Evolutionary conservation across 2,329 filamentous ascomycete genomes (phyloP).

Genomic region (Furcasterigmium furcatum): DNA sequence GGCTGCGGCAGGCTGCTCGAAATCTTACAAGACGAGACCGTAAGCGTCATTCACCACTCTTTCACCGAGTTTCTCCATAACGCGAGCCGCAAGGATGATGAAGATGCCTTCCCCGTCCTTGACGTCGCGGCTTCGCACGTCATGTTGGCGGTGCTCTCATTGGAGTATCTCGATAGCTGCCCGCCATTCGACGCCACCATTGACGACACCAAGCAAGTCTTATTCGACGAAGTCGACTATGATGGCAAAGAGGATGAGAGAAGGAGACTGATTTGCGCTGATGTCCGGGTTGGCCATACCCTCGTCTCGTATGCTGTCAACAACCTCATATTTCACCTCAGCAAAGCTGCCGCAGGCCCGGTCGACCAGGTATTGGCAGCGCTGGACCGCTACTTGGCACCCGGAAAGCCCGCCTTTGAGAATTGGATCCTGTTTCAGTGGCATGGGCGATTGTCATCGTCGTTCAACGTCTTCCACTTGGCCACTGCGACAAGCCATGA

Average conservation of each 20-base stretch:
- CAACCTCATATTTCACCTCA: neutral
- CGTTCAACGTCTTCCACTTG: neutral
- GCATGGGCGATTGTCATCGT: neutral
- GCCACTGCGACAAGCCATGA: neutral
- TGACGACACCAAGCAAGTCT: neutral
- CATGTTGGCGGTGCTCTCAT: constrained; percentile 13
- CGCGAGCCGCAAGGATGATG: constrained; percentile 7
- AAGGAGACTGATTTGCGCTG: neutral
- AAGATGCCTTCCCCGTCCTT: constrained; percentile 13
- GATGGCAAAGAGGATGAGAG: neutral
- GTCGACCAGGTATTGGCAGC: neutral
- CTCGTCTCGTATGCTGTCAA: neutral
- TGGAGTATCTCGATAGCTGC: constrained; percentile 13
- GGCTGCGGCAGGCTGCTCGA: constrained; percentile 41
- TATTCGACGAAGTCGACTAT: neutral
- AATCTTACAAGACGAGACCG: constrained; percentile 37
- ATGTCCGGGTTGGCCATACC: neutral
- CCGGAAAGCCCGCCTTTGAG: neutral
- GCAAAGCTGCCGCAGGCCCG: neutral
- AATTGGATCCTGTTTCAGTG: neutral
- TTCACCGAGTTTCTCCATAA: constrained; percentile 42
- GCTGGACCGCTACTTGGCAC: neutral
- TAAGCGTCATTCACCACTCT: constrained; percentile 43
- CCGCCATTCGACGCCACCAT: constrained; percentile 1
- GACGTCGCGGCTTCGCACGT: constrained; percentile 15